These are phyloP conservation scores for Colletotrichum sp. DNA, from an alignment of 2,329 filamentous ascomycete genomes.

Conservation along the genomic window DNA sequence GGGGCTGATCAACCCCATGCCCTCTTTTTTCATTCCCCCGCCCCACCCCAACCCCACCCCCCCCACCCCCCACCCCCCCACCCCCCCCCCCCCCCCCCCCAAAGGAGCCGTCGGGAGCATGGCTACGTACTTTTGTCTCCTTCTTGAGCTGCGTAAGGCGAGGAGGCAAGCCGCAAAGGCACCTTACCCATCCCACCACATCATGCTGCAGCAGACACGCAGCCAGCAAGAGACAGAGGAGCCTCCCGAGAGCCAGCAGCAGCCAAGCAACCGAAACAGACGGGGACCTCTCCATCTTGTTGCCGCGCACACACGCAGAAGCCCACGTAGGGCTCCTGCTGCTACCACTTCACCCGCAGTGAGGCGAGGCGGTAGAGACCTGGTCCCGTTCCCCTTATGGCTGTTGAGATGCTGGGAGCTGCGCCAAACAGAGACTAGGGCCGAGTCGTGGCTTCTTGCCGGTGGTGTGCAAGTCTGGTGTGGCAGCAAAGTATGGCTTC, in stretches of 20 bases:
- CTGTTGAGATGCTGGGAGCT: not conserved
- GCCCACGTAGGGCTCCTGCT: not conserved
- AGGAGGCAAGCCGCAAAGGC: not conserved
- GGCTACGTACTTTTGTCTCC: not conserved
- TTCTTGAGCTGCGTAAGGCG: not conserved
- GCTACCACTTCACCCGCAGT: not conserved
- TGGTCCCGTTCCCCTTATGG: not conserved
- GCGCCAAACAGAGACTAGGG: constrained; percentile 2
- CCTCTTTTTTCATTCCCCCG: too few relatives aligned
- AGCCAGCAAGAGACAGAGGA: not conserved
- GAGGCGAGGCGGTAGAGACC: not conserved
- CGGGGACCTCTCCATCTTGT: not conserved
- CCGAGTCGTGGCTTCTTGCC: constrained; percentile 3
- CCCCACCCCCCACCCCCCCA: too few relatives aligned
- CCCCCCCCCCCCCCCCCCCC: too few relatives aligned
- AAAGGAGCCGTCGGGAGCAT: not conserved
- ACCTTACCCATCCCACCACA: constrained; percentile 1
- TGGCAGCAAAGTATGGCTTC: not conserved
- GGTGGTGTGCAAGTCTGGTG: constrained; percentile 1
- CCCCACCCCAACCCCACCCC: too few relatives aligned
- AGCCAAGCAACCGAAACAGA: not conserved
- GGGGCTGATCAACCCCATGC: too few relatives aligned
- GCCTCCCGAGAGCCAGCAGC: not conserved
- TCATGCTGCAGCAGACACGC: not conserved
- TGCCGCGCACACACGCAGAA: not conserved